These are phyloP conservation scores for Emergomyces africanus DNA, from an alignment of 2,329 filamentous ascomycete genomes.

Conservation along the genomic window DNA sequence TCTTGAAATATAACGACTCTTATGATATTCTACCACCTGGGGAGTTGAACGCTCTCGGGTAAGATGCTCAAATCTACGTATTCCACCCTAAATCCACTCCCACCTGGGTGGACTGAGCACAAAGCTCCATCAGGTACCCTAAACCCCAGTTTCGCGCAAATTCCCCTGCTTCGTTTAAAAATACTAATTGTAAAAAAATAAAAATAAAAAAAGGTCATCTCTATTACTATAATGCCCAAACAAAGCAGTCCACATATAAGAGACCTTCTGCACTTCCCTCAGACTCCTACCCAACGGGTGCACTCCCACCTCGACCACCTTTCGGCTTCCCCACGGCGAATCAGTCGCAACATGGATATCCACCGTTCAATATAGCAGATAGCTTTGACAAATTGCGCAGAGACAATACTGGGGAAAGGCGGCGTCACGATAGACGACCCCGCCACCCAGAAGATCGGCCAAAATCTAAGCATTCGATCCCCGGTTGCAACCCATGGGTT, in stretches of 20 bases:
- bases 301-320: constrained; percentile 8
- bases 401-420: constrained; percentile 38
- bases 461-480: constrained; percentile 64
- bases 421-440: constrained; percentile 44
- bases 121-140: constrained; percentile 60
- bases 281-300: constrained; percentile 1
- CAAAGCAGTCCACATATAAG: constrained; percentile 77
- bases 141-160: background rate
- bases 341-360: constrained; percentile 19
- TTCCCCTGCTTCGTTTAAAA: background rate
- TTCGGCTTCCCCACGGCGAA: constrained; percentile 20
- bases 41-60: background rate
- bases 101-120: constrained; percentile 83
- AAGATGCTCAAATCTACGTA: constrained; percentile 69
- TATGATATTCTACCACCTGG: background rate
- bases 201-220: constrained; percentile 47
- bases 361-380: constrained; percentile 15
- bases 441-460: constrained; percentile 68
- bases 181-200: background rate
- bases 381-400: constrained; percentile 33
- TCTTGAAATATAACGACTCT: background rate
- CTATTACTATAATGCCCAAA: constrained; percentile 76
- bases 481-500: constrained; percentile 73
- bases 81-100: constrained; percentile 45
- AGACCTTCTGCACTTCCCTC: constrained; percentile 44